Evolutionary conservation across 352 stramenopile species (phyloP), one percentile per base, ranked within the genome.

Genomic region (Elongisporangium undulatum): DNA sequence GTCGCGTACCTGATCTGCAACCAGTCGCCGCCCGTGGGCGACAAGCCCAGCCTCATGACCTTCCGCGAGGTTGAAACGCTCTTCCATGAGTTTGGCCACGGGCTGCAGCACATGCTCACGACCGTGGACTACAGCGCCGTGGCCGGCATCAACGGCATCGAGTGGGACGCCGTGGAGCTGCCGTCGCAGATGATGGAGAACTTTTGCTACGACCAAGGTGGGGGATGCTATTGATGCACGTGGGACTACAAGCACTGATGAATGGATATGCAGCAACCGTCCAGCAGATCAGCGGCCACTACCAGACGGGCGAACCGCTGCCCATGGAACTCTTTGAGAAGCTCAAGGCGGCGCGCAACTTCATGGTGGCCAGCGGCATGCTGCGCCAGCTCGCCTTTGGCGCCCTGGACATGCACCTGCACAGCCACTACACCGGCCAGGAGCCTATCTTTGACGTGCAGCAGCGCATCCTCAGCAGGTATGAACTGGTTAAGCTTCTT

Each of bases 151-250:
- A 99, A 98, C 69, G 94, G 93, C 51, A 87, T 99, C 16, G 97
- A 99, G 74, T 99, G 96, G 97, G 97, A 99, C 80, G 97, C 97
- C 15, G 96, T 99, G 3, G 97, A 99, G 69, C 76, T 98, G 17
- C 97, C 97, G 22, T 98, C 89, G 12, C 97, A 99, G 77, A 99
- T 99, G 80, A 99, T 99, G 97, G 97, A 99, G 63, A 99, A 99
- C 72, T 99, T 97, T 80, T 98, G 95, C 74, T 99, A 99, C 73
- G 92, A 99, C 69, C 70, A 85, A 56, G 75, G 80, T 84, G 17
- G 20, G 65, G 9, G 1, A 38, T n/a, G 38, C 39, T 49, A 41
- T 53, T 49, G 55, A 13, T 53, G 66, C n/a, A 94, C 80, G 55
- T 94, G 3, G 85, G 62, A 73, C 88, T 58, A 87, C 83, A 69